Conservation (phyloP, 2,329 filamentous ascomycete species). For the Paramyrothecium roridum region DNA sequence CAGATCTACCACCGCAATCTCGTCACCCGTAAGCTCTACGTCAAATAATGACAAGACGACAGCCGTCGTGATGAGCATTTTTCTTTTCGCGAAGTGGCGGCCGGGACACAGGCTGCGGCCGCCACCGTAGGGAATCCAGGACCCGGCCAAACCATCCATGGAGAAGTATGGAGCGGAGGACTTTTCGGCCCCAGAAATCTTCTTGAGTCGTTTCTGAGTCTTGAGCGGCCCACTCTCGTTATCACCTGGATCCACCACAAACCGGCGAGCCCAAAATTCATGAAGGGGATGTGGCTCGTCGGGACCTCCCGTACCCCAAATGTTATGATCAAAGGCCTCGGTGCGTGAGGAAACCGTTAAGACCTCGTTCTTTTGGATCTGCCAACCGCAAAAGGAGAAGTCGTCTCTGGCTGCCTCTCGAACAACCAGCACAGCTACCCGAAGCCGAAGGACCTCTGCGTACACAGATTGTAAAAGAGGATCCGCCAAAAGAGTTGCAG, state of each 20-base stretch:
- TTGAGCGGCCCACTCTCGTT: neutral
- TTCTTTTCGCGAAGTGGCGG: constrained; percentile 2
- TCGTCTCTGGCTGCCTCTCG: neutral
- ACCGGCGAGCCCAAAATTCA: neutral
- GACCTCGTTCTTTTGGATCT: neutral
- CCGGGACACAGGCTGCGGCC: constrained; percentile 2
- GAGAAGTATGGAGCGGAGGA: neutral
- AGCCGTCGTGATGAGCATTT: neutral
- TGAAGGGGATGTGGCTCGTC: neutral
- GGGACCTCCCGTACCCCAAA: neutral
- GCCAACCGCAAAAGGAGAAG: neutral
- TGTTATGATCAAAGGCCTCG: neutral
- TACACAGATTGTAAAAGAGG: constrained; percentile 3
- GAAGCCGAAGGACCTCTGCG: constrained; percentile 1
- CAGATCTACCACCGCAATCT: neutral
- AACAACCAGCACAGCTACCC: neutral
- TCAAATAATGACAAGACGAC: neutral
- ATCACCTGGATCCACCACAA: neutral
- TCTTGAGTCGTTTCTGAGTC: neutral
- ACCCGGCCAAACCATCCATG: neutral
- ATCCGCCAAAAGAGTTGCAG: neutral
- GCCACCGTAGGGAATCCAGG: constrained; percentile 4
- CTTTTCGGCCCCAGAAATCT: neutral
- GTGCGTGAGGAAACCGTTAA: neutral
- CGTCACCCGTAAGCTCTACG: neutral